Evolutionary conservation across 2,329 filamentous ascomycete species (phyloP), one percentile per base, ranked within the genome.

Genomic region (Neopestalotiopsis sp.): DNA sequence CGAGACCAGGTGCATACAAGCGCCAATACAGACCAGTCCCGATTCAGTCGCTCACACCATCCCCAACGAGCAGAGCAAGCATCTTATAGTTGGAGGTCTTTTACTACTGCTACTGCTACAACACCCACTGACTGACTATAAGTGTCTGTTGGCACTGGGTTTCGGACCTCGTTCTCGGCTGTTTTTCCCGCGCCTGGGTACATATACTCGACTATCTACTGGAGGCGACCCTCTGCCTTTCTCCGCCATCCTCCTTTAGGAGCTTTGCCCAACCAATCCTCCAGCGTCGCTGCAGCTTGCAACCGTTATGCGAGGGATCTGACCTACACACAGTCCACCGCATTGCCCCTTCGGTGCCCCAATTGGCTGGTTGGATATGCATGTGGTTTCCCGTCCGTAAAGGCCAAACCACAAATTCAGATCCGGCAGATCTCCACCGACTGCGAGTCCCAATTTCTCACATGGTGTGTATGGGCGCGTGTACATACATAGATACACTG

Each of bases 361-460:
- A 79, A 82, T 82, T 81, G 78, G 74, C 75, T 79, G 73, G 75
- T 73, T 77, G 80, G 83, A 80, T 79, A 86, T 86, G 84, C 83
- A 85, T 84, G 80, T 77, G 78, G 78, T 77, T 80, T 81, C 75
- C 80, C 81, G 81, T 79, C 79, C 78, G 80, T 80, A 80, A 79
- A 79, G 74, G n/a, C 34, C 67, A 80, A 79, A 78, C 75, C 75
- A 72, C 73, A 73, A 76, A 74, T 74, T 73, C 71, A 72, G 73
- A 71, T 74, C 73, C 75, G 78, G 77, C 75, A 76, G 72, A 78
- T 76, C 73, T 74, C 71, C 75, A 75, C 76, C 75, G 70, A 77
- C 72, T 70, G 69, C 75, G 71, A 71, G 68, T 70, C 70, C 70
- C 71, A 69, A 72, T 72, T 71, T 70, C 71, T 69, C 70, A 67